Conservation (phyloP, 768 basidiomycete species). For the Cyclocybe cylindracea region DNA sequence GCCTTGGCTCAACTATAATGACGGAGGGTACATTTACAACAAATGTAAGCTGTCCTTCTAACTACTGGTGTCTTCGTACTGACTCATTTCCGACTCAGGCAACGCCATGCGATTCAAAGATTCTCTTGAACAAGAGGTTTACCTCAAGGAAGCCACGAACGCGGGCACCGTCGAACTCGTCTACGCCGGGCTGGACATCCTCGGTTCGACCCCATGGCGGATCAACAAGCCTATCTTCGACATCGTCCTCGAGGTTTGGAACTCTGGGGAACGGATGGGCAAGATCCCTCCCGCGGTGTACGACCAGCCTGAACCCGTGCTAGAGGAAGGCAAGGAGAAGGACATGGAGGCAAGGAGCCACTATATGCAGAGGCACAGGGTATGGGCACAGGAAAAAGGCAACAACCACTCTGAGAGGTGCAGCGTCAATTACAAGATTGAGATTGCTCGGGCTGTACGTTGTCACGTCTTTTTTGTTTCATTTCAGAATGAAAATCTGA, state of each 20-base stretch:
- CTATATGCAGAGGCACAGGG: slow-evolving; percentile 57
- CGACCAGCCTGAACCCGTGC: slow-evolving; percentile 65
- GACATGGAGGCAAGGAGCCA: slow-evolving; percentile 57
- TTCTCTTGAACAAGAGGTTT: slow-evolving; percentile 76
- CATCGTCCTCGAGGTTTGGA: slow-evolving; percentile 81
- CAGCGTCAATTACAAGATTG: slow-evolving; percentile 93
- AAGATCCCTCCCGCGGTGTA: slow-evolving; percentile 80
- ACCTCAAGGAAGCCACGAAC: slow-evolving; percentile 73
- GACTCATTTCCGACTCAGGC: slow-evolving; percentile 16
- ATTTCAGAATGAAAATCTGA: slow-evolving; percentile 1
- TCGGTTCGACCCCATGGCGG: slow-evolving; percentile 88
- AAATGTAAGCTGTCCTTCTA: slow-evolving; percentile 48
- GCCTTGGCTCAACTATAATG: slow-evolving; percentile 76
- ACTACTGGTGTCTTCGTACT: neutral
- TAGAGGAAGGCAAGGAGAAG: slow-evolving; percentile 41
- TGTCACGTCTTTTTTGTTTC: neutral
- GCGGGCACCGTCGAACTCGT: slow-evolving; percentile 81
- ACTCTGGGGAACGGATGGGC: slow-evolving; percentile 76
- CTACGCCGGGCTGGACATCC: slow-evolving; percentile 86
- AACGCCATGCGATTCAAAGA: slow-evolving; percentile 92
- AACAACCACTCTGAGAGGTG: slow-evolving; percentile 92
- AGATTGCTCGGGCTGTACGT: slow-evolving; percentile 89
- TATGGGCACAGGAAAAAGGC: slow-evolving; percentile 58
- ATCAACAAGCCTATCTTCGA: slow-evolving; percentile 82
- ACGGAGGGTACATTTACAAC: slow-evolving; percentile 85